These are phyloP conservation scores for Penstemon newberryi DNA, from an alignment of 257 asterid species.

Conservation along the genomic window DNA sequence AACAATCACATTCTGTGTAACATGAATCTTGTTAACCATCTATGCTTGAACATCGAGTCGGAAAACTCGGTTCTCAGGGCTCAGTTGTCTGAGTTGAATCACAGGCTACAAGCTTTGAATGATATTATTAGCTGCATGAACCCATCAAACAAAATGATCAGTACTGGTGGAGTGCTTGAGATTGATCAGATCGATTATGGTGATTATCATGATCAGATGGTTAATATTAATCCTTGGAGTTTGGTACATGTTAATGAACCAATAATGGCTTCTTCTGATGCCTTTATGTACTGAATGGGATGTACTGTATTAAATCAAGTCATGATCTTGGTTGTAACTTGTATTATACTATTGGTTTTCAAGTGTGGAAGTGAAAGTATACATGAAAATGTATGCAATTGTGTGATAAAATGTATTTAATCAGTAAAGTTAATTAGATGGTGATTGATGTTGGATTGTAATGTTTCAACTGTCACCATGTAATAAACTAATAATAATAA, in stretches of 20 bases:
- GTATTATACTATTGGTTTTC: background rate
- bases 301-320: background rate
- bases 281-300: conserved; percentile 40
- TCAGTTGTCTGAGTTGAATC: conserved; percentile 37
- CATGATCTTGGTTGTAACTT: background rate
- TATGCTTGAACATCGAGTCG: conserved; percentile 30
- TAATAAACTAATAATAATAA: too few species aligned
- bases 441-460: too few species aligned
- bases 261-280: conserved; percentile 47
- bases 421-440: too few species aligned
- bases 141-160: background rate
- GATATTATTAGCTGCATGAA: conserved; percentile 44
- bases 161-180: background rate
- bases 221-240: conserved; percentile 45
- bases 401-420: background rate
- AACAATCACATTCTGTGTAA: conserved; percentile 36
- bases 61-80: conserved; percentile 42
- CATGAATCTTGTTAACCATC: conserved; percentile 27
- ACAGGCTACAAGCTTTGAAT: conserved; percentile 50
- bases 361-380: background rate
- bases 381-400: background rate
- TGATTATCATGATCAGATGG: conserved; percentile 27
- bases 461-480: too few species aligned
- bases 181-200: conserved; percentile 1
- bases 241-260: conserved; percentile 48